phyloP scores from a whole-genome alignment of 805 yeast genomes.

The Cephaloascus albidus region DNA sequence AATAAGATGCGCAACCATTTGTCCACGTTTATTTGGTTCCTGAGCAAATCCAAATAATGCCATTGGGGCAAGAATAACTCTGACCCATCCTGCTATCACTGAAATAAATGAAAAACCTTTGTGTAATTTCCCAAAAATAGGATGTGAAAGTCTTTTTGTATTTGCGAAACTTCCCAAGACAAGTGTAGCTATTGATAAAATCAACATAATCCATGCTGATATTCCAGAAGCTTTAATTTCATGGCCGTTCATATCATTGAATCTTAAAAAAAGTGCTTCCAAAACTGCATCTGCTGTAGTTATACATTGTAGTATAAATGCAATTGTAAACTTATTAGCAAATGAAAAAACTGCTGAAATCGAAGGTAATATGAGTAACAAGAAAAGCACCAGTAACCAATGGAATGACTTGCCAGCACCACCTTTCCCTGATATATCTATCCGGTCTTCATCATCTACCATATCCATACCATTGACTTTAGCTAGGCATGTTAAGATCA shows the following conservation, averaged over 20 bases:
- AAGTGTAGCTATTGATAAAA: slow-evolving; percentile 35
- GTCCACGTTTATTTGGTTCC: slow-evolving; percentile 68
- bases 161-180: slow-evolving; percentile 46
- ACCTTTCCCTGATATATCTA: not conserved
- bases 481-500: too few species aligned
- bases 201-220: slow-evolving; percentile 52
- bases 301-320: slow-evolving; percentile 35
- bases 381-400: slow-evolving; percentile 44
- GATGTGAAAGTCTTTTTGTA: slow-evolving; percentile 39
- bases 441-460: not conserved
- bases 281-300: slow-evolving; percentile 41
- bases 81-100: slow-evolving; percentile 65
- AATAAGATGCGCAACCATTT: slow-evolving; percentile 93
- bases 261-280: slow-evolving; percentile 49
- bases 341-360: slow-evolving; percentile 43
- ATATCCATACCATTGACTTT: not conserved
- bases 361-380: slow-evolving; percentile 48
- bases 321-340: slow-evolving; percentile 38
- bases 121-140: slow-evolving; percentile 22
- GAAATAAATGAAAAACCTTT: slow-evolving; percentile 35
- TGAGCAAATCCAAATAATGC: slow-evolving; percentile 86
- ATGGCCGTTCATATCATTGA: slow-evolving; percentile 56
- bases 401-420: slow-evolving; percentile 39
- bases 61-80: slow-evolving; percentile 71
- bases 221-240: slow-evolving; percentile 64